Percentiles rank a stretch among this genome's conserved stretches.
These are phyloP conservation scores for Acacia confusa DNA, from an alignment of 306 rosid genomes.

Conservation along the genomic window DNA sequence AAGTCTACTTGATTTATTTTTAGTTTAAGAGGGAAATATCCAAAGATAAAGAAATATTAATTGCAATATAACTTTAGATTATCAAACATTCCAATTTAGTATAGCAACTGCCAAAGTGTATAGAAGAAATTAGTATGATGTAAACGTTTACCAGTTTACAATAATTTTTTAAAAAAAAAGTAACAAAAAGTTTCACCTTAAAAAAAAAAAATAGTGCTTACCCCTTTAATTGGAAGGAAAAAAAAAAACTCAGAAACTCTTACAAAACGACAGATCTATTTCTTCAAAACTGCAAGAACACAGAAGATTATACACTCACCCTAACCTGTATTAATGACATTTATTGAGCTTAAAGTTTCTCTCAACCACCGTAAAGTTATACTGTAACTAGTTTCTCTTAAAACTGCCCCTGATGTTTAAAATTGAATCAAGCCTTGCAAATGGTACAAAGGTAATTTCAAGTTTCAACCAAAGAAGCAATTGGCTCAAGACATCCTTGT, in stretches of 20 bases:
- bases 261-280: neutral
- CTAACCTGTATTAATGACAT: neutral
- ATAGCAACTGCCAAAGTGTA: neutral
- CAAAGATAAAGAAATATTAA: neutral
- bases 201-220: too few relatives aligned
- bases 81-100: neutral
- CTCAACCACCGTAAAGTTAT: neutral
- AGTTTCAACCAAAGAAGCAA: neutral
- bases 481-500: neutral
- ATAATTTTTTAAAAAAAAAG: neutral
- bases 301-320: neutral
- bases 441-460: neutral
- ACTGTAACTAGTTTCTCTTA: neutral
- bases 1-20: neutral
- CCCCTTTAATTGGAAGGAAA: too few relatives aligned
- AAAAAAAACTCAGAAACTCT: neutral
- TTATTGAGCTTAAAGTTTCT: neutral
- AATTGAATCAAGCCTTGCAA: neutral
- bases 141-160: neutral
- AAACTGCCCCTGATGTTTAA: neutral
- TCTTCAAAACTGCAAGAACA: neutral
- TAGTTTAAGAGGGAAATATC: neutral
- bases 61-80: neutral
- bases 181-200: neutral
- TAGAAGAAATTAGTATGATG: neutral